Percentiles rank a stretch among this genome's conserved stretches.
Conservation (phyloP, 2,329 filamentous ascomycete species). For the Hirsutella minnesotensis region DNA sequence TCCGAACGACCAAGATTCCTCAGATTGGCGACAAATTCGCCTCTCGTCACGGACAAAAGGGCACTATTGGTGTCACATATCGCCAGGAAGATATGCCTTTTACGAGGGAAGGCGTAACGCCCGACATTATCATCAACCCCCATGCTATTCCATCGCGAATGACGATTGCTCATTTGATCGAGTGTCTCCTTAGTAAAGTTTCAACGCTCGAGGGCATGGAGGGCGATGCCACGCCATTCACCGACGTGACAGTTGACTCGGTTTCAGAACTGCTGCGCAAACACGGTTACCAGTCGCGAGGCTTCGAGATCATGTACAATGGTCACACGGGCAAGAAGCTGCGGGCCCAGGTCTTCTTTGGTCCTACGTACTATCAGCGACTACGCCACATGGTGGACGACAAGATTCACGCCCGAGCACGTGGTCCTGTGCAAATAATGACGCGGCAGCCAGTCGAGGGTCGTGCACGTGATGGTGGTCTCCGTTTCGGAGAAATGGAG, state of each 20-base stretch:
- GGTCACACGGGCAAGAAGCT: slow-evolving; percentile 93
- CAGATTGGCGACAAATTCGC: slow-evolving; percentile 99
- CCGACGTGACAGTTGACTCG: slow-evolving; percentile 90
- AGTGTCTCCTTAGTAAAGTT: slow-evolving; percentile 95
- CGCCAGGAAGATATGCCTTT: slow-evolving; percentile 99
- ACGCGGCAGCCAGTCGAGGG: slow-evolving; percentile 96
- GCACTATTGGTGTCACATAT: slow-evolving; percentile 97
- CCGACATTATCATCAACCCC: slow-evolving; percentile 97
- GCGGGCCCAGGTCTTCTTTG: slow-evolving; percentile 88
- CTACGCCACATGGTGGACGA: slow-evolving; percentile 99
- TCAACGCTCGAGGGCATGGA: slow-evolving; percentile 87
- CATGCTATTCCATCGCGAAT: slow-evolving; percentile 99
- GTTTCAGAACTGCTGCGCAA: slow-evolving; percentile 77
- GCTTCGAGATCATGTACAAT: slow-evolving; percentile 98
- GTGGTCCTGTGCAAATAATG: slow-evolving; percentile 92
- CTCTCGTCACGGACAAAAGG: slow-evolving; percentile 97
- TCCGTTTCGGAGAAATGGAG: slow-evolving; percentile 99
- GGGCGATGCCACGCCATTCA: slow-evolving; percentile 95
- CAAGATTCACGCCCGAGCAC: slow-evolving; percentile 98
- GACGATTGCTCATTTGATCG: slow-evolving; percentile 99
- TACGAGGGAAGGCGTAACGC: slow-evolving; percentile 77
- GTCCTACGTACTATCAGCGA: slow-evolving; percentile 97
- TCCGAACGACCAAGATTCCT: slow-evolving; percentile 92
- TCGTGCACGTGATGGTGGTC: slow-evolving; percentile 92
- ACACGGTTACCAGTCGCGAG: slow-evolving; percentile 91